Evolutionary conservation across 495 filamentous ascomycete species (phyloP).

Genomic region (Polyplosphaeria fusca): DNA sequence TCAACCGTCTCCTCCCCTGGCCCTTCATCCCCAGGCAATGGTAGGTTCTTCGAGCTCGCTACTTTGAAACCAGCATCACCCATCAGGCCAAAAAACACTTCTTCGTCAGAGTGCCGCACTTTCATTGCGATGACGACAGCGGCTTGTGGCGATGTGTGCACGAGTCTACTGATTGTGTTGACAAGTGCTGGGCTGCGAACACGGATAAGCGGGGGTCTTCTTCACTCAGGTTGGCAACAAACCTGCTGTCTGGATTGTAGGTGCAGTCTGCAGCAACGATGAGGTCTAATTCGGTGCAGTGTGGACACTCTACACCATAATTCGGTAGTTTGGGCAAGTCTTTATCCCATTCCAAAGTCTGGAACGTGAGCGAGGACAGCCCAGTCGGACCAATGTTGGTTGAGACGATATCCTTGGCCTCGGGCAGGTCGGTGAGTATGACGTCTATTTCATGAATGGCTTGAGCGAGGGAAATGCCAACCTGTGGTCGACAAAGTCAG

Average conservation of each 20-base stretch:
- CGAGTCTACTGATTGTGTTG: conserved; percentile 58
- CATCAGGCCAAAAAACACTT: conserved; percentile 77
- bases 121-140: conserved; percentile 77
- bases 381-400: conserved; percentile 53
- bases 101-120: conserved; percentile 77
- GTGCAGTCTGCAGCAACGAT: conserved; percentile 89
- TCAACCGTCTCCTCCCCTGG: too few species aligned
- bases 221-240: background rate
- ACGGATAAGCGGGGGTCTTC: background rate
- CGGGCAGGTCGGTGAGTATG: conserved; percentile 76
- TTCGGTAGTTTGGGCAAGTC: conserved; percentile 41
- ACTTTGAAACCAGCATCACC: conserved; percentile 53
- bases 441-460: conserved; percentile 55
- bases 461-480: conserved; percentile 71
- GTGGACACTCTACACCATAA: background rate
- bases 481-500: conserved; percentile 42
- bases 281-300: conserved; percentile 56
- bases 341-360: conserved; percentile 73
- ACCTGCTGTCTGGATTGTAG: conserved; percentile 76
- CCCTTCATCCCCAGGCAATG: too few species aligned
- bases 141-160: conserved; percentile 48
- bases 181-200: conserved; percentile 63
- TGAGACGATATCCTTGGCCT: conserved; percentile 64
- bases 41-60: too few species aligned
- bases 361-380: conserved; percentile 50